These are phyloP conservation scores for Daucus carota DNA, from an alignment of 129 eudicot genomes.

Conservation along the genomic window DNA sequence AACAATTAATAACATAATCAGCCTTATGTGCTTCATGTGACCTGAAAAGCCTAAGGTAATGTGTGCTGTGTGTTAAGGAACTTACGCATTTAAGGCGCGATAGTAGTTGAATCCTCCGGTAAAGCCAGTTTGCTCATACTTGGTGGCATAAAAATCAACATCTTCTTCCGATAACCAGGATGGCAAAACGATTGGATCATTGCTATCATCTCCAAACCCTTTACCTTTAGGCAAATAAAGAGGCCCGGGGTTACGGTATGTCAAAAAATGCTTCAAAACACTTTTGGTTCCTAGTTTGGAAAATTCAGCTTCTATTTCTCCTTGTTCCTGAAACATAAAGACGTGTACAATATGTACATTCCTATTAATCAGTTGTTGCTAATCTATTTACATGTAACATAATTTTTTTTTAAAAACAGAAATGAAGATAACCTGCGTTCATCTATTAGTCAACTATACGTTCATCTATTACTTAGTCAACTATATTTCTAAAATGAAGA, in stretches of 20 bases:
- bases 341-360: not conserved
- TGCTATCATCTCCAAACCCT: constrained; percentile 21
- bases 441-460: not conserved
- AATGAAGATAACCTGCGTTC: not conserved
- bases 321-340: constrained; percentile 31
- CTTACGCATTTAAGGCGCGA: constrained; percentile 22
- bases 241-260: constrained; percentile 36
- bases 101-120: constrained; percentile 73
- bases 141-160: constrained; percentile 31
- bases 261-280: constrained; percentile 25
- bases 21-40: too few species aligned
- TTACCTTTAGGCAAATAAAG: constrained; percentile 30
- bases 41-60: too few species aligned
- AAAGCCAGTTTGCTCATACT: constrained; percentile 41
- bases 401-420: too few species aligned
- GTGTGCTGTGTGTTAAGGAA: too few species aligned
- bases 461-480: not conserved
- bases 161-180: constrained; percentile 61
- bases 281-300: constrained; percentile 19
- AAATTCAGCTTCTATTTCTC: constrained; percentile 50
- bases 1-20: too few species aligned
- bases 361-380: not conserved
- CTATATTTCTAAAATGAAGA: not conserved
- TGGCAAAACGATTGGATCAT: constrained; percentile 33
- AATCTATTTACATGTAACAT: not conserved